Base-by-base conservation (phyloP, 163 green algal genomes). In the Smithsoniella earleae region DNA sequence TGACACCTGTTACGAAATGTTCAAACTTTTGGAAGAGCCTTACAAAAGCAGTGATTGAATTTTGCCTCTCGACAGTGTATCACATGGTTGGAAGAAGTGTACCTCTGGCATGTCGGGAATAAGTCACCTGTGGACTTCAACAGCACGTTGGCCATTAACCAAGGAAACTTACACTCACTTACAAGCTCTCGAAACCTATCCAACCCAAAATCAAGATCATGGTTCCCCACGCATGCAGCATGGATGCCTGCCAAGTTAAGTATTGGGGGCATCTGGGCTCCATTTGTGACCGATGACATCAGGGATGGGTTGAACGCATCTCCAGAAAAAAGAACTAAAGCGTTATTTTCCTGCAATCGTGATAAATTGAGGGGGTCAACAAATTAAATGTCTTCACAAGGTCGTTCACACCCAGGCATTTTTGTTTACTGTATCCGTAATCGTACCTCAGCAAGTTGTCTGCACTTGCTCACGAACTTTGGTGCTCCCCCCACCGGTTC, bases 151-250 rank as follows among this genome's bases (percentile, higher is more conserved):
- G 74, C 76, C 69, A 93, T 83, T 27, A 94, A 79, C 88, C 88
- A 94, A 1, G 86, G 86, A 74, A 94, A 94, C 27, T 79, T 81
- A 49, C 82, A 92, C 37, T 77, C 36, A 0, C 8, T 31, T 43
- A 77, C 74, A 8, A 89, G 80, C 25, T 81, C 76, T 25, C 63
- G 65, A 46, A 66, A 77, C 10, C 63, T 46, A 25, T 81, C 75
- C 13, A 89, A 30, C 0, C 88, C 86, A 63, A 86, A 90, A 49
- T 93, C 88, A 28, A 93, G 77, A 65, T 93, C 88, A 44, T 94
- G 88, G 76, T 93, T 94, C 45, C 87, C 88, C 0, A 92, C 65
- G n/a, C 75, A 86, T 0, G 88, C 78, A 0, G 79, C 82, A 5
- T 82, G 66, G 2, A 93, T 82, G 5, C 81, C 80, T 1, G 87